Base-by-base conservation (phyloP, 108 stramenopile species). In the Epipyxis sp. region DNA sequence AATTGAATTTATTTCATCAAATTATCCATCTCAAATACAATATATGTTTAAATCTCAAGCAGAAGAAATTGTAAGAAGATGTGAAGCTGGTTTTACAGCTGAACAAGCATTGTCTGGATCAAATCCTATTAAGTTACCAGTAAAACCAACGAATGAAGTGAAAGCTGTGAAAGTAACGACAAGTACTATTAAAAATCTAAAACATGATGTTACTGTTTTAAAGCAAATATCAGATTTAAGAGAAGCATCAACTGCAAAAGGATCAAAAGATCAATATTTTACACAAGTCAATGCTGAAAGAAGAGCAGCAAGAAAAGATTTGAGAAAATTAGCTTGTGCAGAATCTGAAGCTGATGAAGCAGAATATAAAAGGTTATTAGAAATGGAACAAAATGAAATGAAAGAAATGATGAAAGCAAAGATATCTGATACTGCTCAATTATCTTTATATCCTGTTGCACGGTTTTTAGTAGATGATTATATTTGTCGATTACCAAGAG, bases 221-320 rank as follows among this genome's bases (percentile, higher is more conserved):
- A 84, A 84, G 71, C 71, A 82, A 72, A 44, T 81, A 69, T 79
- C 81, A 78, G 41, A 84, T 81, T n/a, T 71, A 68, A n/a, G 81
- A 82, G 78, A 42, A 79, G 44, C 74, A 71, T 40, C 68, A n/a
- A 40, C 71, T 72, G 37, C 78, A 79, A 39, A 44, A 74, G 41
- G 37, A 58, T 76, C 81, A 69, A 68, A 79, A 65, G n/a, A n/a
- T n/a, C 10, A 82, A 58, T 40, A 81, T 82, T 68, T 72, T 74
- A 2, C 78, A 82, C 72, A 80, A 42, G 40, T 69, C 76, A 78
- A 40, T 43, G 41, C 77, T 42, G 37, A 79, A 42, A n/a, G 83
- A 81, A 10, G 81, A 79, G 27, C 77, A 80, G 78, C 81, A 79
- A 65, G 81, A 41, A 20, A 84, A 71, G 81, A 82, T 79, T 34